A percentile compares a stretch with the other conserved stretches of the same genome.
Conservation (phyloP, 2,329 filamentous ascomycete genomes). For the Paecilomyces formosus region DNA sequence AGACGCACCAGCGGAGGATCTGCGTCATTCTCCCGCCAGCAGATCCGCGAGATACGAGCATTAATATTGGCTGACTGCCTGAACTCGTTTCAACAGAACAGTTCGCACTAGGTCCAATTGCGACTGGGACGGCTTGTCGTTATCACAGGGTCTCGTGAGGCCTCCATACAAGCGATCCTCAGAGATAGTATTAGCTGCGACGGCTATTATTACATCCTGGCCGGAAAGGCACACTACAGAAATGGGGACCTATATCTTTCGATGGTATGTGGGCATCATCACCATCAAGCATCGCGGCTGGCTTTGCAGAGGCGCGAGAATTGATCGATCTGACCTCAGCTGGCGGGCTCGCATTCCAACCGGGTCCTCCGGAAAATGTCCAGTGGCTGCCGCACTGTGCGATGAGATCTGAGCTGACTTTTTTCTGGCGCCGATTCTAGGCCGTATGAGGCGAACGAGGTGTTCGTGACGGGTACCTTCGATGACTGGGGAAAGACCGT, state of each 20-base stretch:
- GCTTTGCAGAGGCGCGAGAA: neutral
- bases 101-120: neutral
- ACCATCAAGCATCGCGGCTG: neutral
- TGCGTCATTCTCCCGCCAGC: neutral
- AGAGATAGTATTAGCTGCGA: neutral
- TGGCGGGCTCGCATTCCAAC: neutral
- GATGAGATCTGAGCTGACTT: conserved; percentile 15
- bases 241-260: conserved; percentile 31
- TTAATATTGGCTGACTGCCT: neutral
- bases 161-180: neutral
- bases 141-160: neutral
- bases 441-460: conserved; percentile 75
- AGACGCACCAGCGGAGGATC: neutral
- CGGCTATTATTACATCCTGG: neutral
- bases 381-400: neutral
- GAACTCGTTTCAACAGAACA: neutral
- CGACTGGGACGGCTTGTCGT: neutral
- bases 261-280: conserved; percentile 23
- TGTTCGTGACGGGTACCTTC: conserved; percentile 93
- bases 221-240: neutral
- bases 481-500: conserved; percentile 88
- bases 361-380: neutral
- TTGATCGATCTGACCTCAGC: neutral
- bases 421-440: conserved; percentile 43
- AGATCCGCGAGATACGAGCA: neutral